Evolutionary conservation across 768 basidiomycete species (phyloP).

Genomic region (Antrodiella citrinella): DNA sequence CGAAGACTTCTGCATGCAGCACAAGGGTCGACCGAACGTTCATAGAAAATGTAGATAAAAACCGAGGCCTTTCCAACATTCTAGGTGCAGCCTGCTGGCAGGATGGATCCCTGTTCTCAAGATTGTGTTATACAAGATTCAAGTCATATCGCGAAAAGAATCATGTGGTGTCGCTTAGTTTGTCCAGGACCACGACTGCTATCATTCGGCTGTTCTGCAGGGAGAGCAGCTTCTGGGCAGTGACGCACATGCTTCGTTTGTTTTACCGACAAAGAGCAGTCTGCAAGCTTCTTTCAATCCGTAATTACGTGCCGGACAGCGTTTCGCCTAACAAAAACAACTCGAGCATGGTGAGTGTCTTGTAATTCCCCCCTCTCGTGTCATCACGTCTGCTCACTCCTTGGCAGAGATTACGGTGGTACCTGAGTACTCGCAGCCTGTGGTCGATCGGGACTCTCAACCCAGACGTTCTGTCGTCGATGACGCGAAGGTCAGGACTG

Average conservation of each 20-base stretch:
- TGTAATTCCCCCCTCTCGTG: neutral
- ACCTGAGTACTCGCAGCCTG: neutral
- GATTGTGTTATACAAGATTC: too few species aligned
- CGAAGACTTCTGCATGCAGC: too few species aligned
- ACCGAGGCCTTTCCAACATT: too few species aligned
- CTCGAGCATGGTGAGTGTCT: neutral
- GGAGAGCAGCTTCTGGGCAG: too few species aligned
- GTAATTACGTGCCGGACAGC: neutral
- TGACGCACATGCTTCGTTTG: neutral
- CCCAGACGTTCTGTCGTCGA: neutral
- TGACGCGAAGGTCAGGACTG: neutral
- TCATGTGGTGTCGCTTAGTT: neutral
- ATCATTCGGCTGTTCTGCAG: too few species aligned
- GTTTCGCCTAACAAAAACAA: neutral
- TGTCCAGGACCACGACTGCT: too few species aligned
- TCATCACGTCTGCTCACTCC: neutral
- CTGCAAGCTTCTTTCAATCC: neutral
- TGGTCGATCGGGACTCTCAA: neutral
- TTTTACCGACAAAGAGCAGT: neutral
- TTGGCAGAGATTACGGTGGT: neutral
- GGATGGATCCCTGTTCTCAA: too few species aligned
- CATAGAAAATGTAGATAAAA: too few species aligned
- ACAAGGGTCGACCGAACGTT: too few species aligned
- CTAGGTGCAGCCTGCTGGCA: too few species aligned
- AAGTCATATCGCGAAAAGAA: neutral